Evolutionary conservation across 1,284 basidiomycete species (phyloP), one percentile per base, ranked within the genome.

Genomic region (Hymenochaete sp.): DNA sequence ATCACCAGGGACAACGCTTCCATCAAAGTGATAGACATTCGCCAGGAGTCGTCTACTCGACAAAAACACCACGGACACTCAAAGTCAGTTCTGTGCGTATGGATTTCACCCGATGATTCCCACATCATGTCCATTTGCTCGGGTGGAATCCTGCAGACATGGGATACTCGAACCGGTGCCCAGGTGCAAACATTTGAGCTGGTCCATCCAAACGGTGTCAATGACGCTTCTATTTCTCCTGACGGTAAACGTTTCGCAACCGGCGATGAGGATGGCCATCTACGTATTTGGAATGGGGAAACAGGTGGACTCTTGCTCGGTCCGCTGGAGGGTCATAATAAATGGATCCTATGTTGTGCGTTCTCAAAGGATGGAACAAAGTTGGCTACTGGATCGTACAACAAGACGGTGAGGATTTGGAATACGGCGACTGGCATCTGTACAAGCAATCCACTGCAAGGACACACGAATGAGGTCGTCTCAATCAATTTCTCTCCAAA

Each of bases 281-380:
- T 98, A 42, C 76, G 91, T 0, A 88, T 97, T 1, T 98, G 95
- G 95, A 87, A 98, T 61, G 76, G 98, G 39, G 82, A 87, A 59
- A 74, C 69, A 7, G 95, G 95, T 19, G 18, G 25, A 8, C 36
- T 38, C 3, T 18, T 38, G 19, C 25, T 13, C 49, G 75, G 89
- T 19, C 77, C 27, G 1, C 22, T 97, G 26, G 59, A 73, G n/a
- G 95, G 95, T 0, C 95, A 98, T 62, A 79, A 81, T 52, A 82
- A 89, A n/a, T n/a, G n/a, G n/a, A n/a, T n/a, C n/a, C 67, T 65
- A 54, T 65, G 63, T 21, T 57, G 69, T 29, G 64, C 64, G 21
- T 70, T 64, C 52, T 0, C 92, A 93, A 58, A 93, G 11, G 67
- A 68, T 48, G 67, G 98, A 62, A 96, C 98, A 66, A 68, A 98